Evolutionary conservation across 352 stramenopile species (phyloP).

Genomic region (Phytopythium kandeliae): DNA sequence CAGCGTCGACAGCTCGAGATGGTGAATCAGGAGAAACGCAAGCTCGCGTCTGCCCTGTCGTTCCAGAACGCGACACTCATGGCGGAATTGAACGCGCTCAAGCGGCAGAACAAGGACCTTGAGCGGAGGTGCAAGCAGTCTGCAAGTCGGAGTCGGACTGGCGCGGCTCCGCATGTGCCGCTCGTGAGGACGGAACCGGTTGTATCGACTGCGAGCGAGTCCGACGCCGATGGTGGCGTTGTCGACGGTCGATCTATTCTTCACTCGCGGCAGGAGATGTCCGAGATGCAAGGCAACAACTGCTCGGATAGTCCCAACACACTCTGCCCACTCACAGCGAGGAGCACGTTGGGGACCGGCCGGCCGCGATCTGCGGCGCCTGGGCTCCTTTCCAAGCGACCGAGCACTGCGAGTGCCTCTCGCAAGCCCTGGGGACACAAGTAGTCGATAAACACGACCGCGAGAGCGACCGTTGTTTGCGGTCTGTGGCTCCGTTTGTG

Average conservation of each 20-base stretch:
- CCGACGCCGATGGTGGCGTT: background rate
- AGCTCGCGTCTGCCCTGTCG: slow-evolving; percentile 60
- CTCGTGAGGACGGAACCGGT: background rate
- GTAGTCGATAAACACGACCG: background rate
- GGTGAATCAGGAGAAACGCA: slow-evolving; percentile 56
- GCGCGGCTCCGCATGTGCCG: too few species aligned
- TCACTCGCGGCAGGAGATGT: background rate
- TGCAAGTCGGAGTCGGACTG: slow-evolving; percentile 5
- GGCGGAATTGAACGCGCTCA: slow-evolving; percentile 52
- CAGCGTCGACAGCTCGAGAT: slow-evolving; percentile 58
- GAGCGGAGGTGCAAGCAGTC: slow-evolving; percentile 27
- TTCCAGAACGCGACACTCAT: slow-evolving; percentile 68
- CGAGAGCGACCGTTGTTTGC: too few species aligned
- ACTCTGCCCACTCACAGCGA: background rate
- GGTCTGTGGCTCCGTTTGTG: too few species aligned
- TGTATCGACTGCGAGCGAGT: background rate
- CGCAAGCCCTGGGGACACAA: background rate
- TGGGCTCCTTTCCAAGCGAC: background rate
- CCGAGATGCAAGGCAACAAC: background rate
- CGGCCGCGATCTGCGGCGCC: slow-evolving; percentile 22
- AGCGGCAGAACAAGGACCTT: slow-evolving; percentile 64
- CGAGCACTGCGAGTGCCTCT: background rate
- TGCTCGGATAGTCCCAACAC: background rate
- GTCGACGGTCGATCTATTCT: background rate
- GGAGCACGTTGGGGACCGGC: background rate